A percentile compares a stretch with the other conserved stretches of the same genome.
Conservation (phyloP, 306 rosid genomes). For the Senna tora region DNA sequence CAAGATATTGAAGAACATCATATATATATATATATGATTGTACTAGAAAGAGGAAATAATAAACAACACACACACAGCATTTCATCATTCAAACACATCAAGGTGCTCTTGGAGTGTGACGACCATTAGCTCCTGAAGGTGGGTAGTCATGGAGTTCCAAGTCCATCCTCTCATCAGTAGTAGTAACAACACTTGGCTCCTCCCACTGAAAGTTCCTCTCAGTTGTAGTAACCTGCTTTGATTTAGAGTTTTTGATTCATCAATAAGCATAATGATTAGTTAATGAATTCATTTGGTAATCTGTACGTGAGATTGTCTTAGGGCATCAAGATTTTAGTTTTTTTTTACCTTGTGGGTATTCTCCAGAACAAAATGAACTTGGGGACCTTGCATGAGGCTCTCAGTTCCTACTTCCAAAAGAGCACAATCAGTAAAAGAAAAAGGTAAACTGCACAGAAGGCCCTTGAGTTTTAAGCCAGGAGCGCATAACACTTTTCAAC, state of each 20-base stretch:
- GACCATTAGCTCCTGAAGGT: constrained; percentile 70
- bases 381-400: constrained; percentile 41
- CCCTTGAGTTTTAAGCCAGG: no score
- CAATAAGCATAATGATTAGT: no score
- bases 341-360: constrained; percentile 39
- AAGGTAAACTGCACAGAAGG: no score
- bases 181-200: constrained; percentile 15
- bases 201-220: constrained; percentile 27
- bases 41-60: constrained; percentile 23
- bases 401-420: constrained; percentile 49
- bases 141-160: constrained; percentile 69
- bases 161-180: constrained; percentile 64
- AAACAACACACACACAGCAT: constrained; percentile 37
- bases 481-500: no score
- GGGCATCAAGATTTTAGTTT: neutral
- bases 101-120: constrained; percentile 73
- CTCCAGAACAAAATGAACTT: constrained; percentile 38
- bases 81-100: constrained; percentile 33
- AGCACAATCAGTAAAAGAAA: neutral
- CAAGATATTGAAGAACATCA: constrained; percentile 35
- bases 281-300: no score
- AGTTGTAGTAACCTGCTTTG: constrained; percentile 38
- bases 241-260: no score
- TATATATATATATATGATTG: neutral
- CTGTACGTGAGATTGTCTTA: neutral